Evolutionary conservation across 2,329 filamentous ascomycete species (phyloP).

Genomic region (Aureobasidium sp.): DNA sequence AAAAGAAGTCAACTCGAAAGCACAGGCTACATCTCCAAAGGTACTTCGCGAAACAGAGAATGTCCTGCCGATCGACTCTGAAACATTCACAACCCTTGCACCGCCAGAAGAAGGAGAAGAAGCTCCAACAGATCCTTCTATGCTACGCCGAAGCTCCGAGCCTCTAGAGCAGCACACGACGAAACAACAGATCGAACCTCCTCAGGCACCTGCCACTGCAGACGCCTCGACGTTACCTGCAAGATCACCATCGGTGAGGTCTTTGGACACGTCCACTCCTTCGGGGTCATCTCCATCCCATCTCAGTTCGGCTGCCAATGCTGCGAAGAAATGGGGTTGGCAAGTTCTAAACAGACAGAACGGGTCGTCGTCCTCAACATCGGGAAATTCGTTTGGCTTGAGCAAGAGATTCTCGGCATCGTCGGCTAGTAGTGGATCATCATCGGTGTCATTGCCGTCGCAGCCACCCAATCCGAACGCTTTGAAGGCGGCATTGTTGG

Average conservation of each 20-base stretch:
- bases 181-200: not conserved
- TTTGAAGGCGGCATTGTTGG: conserved; percentile 19
- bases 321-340: conserved; percentile 55
- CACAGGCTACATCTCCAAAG: conserved; percentile 2
- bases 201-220: not conserved
- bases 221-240: not conserved
- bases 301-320: conserved; percentile 38
- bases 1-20: conserved; percentile 24
- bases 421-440: conserved; percentile 33
- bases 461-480: conserved; percentile 23
- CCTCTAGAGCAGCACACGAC: not conserved
- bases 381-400: not conserved
- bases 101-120: conserved; percentile 1
- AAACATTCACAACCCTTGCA: not conserved
- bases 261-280: not conserved
- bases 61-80: not conserved
- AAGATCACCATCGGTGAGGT: not conserved
- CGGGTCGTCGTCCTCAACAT: not conserved
- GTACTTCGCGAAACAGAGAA: not conserved
- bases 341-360: conserved; percentile 40
- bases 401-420: not conserved
- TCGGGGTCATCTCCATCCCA: conserved; percentile 7
- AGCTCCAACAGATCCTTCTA: not conserved
- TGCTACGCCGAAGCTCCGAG: not conserved
- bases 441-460: conserved; percentile 8